Percentiles rank a stretch among this genome's conserved stretches.
Evolutionary conservation across 768 basidiomycete species (phyloP).

Genomic region (Naganishia antarctica): DNA sequence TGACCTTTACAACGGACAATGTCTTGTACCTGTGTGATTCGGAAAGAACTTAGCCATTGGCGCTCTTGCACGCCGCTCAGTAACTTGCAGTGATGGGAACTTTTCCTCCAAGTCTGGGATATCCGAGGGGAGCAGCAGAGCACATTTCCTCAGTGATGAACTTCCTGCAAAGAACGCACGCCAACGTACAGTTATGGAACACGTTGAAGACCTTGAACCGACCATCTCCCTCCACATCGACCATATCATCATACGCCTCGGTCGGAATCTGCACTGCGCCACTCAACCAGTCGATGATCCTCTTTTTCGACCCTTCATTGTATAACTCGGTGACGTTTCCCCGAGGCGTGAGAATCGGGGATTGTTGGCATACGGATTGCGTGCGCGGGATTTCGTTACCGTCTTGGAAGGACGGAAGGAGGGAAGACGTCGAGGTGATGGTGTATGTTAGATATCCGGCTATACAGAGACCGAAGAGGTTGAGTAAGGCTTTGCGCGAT

Average conservation of each 20-base stretch:
- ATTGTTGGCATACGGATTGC: constrained; percentile 19
- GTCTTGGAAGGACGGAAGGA: not conserved
- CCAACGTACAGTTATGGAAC: constrained; percentile 38
- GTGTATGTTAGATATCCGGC: constrained; percentile 5
- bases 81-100: constrained; percentile 61
- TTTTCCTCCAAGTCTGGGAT: constrained; percentile 53
- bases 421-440: not conserved
- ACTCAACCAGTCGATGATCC: constrained; percentile 35
- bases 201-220: constrained; percentile 41
- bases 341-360: constrained; percentile 22
- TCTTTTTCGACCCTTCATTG: constrained; percentile 18
- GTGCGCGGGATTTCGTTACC: not conserved
- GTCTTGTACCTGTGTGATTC: constrained; percentile 55
- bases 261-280: constrained; percentile 43
- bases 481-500: not conserved
- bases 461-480: constrained; percentile 9
- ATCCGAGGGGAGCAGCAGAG: not conserved
- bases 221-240: constrained; percentile 38
- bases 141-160: not conserved
- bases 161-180: not conserved
- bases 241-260: constrained; percentile 43
- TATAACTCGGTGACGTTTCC: constrained; percentile 27
- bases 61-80: not conserved
- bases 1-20: constrained; percentile 63
- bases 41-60: not conserved